Evolutionary conservation across 495 filamentous ascomycete genomes (phyloP), one percentile per base, ranked within the genome.

Genomic region (Cenococcum geophilum): DNA sequence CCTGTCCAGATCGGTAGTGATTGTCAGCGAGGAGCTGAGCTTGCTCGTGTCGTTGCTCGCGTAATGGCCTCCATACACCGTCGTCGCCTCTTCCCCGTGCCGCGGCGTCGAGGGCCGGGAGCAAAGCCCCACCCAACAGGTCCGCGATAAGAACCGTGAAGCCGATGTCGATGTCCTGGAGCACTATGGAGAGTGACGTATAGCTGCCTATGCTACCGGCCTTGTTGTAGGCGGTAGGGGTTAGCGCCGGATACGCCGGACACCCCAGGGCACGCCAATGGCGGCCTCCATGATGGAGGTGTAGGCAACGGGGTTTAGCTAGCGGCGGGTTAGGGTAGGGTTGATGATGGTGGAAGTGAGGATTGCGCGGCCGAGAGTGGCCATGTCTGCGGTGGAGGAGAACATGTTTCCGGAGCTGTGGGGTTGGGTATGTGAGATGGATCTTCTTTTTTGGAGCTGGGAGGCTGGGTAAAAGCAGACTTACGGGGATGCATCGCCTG

Each of bases 1-100:
- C 9, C 69, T 68, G 20, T 54, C 54, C 4, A 52, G 16, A 53
- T 76, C 70, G n/a, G 71, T 70, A 43, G 68, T 61, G 35, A 82
- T 67, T 5, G 73, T 75, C 3, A 80, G 27, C 27, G 27, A 32
- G 27, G 27, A 32, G 27, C 6, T 32, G 27, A 32, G 27, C 27
- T 32, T 32, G 3, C 10, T 1, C 8, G n/a, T 18, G 48, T 16
- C 18, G 23, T 54, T n/a, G 27, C 58, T 60, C 3, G 54, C 35
- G 36, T 60, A 60, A 16, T 5, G 6, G 36, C 58, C 58, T 20
- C 58, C 54, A 21, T 53, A 60, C 25, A 60, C 21, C 20, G 52
- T 56, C 10, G 48, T 36, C 14, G 59, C 59, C n/a, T 62, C 52
- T 6, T 62, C 52, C 52, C 18, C 53, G 59, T n/a, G 59, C 36